Evolutionary conservation across 257 asterid genomes (phyloP).

Genomic region (Nicotiana paniculata): DNA sequence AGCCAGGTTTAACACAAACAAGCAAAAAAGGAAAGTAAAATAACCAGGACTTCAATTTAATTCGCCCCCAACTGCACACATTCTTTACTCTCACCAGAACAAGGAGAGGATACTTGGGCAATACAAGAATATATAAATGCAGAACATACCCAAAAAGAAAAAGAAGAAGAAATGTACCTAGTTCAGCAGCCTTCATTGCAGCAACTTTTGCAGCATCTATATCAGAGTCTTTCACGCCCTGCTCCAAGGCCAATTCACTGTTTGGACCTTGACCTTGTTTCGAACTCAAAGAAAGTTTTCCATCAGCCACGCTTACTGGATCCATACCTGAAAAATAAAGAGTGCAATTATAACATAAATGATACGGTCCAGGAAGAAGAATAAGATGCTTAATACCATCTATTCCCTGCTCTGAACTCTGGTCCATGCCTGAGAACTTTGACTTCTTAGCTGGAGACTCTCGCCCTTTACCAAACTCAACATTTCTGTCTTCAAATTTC

Average conservation of each 20-base stretch:
- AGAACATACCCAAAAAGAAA: not conserved
- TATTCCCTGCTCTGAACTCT: conserved; percentile 21
- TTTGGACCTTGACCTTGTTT: conserved; percentile 20
- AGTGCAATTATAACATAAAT: not conserved
- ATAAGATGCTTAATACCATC: conserved; percentile 28
- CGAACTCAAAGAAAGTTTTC: conserved; percentile 12
- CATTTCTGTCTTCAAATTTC: conserved; percentile 27
- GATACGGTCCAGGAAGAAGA: not conserved
- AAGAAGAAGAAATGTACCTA: conserved; percentile 32
- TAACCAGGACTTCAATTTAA: not conserved
- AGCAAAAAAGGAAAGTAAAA: not conserved
- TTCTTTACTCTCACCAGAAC: not conserved
- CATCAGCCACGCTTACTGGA: conserved; percentile 13
- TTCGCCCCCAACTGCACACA: not conserved
- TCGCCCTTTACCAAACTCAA: conserved; percentile 28
- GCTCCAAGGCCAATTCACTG: conserved; percentile 42
- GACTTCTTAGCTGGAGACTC: conserved; percentile 53
- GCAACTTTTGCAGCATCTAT: conserved; percentile 89
- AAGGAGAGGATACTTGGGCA: not conserved
- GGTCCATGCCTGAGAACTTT: conserved; percentile 34
- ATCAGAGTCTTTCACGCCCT: conserved; percentile 68
- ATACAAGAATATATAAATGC: not conserved
- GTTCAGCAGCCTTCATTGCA: conserved; percentile 96
- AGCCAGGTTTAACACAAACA: not conserved
- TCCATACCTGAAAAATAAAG: not conserved